Base-by-base conservation (phyloP, 192 early-diverging fungal species). In the Mortierella claussenii region DNA sequence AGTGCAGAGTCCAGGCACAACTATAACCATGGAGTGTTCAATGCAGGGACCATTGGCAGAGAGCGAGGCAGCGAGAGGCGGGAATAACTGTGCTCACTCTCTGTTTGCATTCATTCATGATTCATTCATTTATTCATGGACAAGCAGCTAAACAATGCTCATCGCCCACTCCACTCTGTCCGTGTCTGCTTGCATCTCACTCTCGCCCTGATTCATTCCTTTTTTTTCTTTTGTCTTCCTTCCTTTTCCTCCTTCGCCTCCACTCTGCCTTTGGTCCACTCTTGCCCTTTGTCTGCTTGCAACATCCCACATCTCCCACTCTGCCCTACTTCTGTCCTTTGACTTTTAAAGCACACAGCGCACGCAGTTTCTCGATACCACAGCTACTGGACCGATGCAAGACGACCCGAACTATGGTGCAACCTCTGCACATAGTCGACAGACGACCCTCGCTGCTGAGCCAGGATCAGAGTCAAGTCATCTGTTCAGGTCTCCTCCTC, bases 341-440 rank as follows among this genome's bases (percentile, higher is more conserved):
- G 47, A 32, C 45, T 55, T 13, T 52, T 53, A 48, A 43, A 37
- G 15, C 43, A 11, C 48, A 21, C n/a, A 31, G 2, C 18, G 15
- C 10, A 17, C 28, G 0, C 24, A 9, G 17, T 45, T 26, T 17
- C 10, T 58, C 23, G 15, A 43, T n/a, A n/a, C n/a, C n/a, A n/a
- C n/a, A n/a, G n/a, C n/a, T n/a, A n/a, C n/a, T n/a, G n/a, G n/a
- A n/a, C n/a, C n/a, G n/a, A 52, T 68, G 66, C 66, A 68, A 21
- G 59, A 70, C 45, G n/a, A 60, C 59, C 53, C 66, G 26, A 34
- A 46, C 23, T 69, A 69, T 26, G 57, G 66, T 18, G 47, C 68
- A 21, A 47, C 65, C 3, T 40, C 54, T 10, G 18, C 18, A 17
- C 53, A 66, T 4, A 56, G 64, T 24, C 33, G 54, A 31, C 37